Percentiles rank a stretch among this genome's conserved stretches.
Evolutionary conservation across 116 monocot species (phyloP).

Genomic region (Cymodocea nodosa): DNA sequence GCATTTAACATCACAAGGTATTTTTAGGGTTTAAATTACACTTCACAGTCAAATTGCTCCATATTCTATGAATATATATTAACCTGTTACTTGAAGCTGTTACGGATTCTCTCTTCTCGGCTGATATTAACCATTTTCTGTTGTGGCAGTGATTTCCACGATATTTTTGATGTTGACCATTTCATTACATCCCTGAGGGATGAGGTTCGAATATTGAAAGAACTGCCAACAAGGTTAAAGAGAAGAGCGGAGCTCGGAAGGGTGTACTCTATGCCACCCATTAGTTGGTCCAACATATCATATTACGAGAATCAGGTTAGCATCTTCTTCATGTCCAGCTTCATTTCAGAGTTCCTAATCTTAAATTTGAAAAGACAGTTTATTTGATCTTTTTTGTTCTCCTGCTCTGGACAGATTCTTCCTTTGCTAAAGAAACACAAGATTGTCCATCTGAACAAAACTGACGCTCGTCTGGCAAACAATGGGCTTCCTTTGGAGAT

Average conservation of each 20-base stretch:
- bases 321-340: neutral
- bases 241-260: constrained; percentile 55
- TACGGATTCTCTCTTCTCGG: neutral
- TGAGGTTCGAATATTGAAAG: constrained; percentile 84
- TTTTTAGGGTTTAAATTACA: neutral
- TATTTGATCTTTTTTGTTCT: neutral
- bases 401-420: constrained; percentile 42
- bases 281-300: constrained; percentile 83
- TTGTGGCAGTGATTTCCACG: constrained; percentile 70
- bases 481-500: constrained; percentile 77
- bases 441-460: constrained; percentile 73
- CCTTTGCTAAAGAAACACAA: constrained; percentile 80
- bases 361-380: neutral
- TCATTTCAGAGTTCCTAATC: neutral
- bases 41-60: neutral
- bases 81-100: too few relatives aligned
- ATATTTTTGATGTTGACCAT: constrained; percentile 93
- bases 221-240: constrained; percentile 77
- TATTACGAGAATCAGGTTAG: constrained; percentile 69
- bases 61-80: too few relatives aligned
- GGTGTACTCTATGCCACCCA: constrained; percentile 65
- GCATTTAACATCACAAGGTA: neutral
- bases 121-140: neutral
- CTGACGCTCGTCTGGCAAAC: constrained; percentile 84
- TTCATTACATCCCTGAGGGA: constrained; percentile 83